These are phyloP conservation scores for Trichoderma erinaceum DNA, from an alignment of 495 filamentous ascomycete genomes.

Conservation along the genomic window DNA sequence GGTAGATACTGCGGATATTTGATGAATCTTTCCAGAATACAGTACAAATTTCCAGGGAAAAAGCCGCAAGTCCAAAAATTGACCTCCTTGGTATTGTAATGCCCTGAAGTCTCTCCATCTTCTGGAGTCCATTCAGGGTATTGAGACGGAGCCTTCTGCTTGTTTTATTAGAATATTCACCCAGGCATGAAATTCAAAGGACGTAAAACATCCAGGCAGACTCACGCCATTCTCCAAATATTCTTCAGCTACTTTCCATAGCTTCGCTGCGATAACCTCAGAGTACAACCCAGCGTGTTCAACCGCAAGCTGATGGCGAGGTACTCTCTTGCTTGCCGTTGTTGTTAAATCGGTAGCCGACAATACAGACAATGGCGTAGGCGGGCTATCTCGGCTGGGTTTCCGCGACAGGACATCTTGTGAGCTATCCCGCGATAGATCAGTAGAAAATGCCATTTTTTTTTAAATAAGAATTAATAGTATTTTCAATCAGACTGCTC, in stretches of 20 bases:
- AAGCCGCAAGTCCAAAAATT: slow-evolving; percentile 43
- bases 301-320: neutral
- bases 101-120: slow-evolving; percentile 22
- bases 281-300: neutral
- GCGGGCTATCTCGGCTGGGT: neutral
- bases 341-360: neutral
- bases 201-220: neutral
- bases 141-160: neutral
- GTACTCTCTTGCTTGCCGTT: neutral
- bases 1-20: slow-evolving; percentile 24
- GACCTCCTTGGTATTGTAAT: slow-evolving; percentile 27
- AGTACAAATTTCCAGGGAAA: slow-evolving; percentile 34
- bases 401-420: neutral
- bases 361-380: neutral
- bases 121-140: slow-evolving; percentile 32
- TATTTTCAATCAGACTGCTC: neutral
- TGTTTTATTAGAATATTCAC: neutral
- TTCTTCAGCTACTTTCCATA: neutral
- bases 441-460: neutral
- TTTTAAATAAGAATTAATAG: neutral
- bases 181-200: too few species aligned
- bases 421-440: neutral
- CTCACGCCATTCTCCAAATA: neutral
- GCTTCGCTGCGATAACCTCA: neutral
- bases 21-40: slow-evolving; percentile 29